Evolutionary conservation across 176 grass and related monocot species (phyloP).

Genomic region (Poa pratensis): DNA sequence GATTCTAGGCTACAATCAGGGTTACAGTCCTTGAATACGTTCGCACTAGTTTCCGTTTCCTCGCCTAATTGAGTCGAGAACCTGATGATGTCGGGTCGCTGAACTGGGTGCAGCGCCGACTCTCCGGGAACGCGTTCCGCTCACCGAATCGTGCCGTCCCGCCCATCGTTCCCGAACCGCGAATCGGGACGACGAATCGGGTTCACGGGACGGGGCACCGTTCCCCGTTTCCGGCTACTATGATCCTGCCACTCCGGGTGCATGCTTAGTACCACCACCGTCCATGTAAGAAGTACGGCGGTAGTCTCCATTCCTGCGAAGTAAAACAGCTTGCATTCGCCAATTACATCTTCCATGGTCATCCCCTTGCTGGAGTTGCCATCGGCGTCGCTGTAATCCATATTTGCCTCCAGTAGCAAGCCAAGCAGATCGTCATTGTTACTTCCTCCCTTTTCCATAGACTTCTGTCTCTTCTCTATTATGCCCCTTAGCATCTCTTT

Average conservation of each 20-base stretch:
- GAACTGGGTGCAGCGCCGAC: too few species aligned
- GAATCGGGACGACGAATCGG: too few species aligned
- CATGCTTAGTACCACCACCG: constrained; percentile 67
- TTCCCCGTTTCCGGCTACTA: too few species aligned
- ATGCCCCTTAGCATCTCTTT: constrained; percentile 51
- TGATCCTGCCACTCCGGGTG: constrained; percentile 70
- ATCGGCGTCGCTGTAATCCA: constrained; percentile 42
- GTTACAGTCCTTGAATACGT: too few species aligned
- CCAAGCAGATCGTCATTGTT: constrained; percentile 57
- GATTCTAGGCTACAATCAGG: too few species aligned
- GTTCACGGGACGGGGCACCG: too few species aligned
- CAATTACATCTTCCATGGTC: constrained; percentile 66
- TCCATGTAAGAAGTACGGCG: constrained; percentile 64
- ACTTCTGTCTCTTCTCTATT: constrained; percentile 61
- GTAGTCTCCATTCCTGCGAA: constrained; percentile 81
- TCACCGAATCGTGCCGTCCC: too few species aligned
- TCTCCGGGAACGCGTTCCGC: too few species aligned
- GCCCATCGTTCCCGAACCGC: too few species aligned
- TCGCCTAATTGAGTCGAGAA: too few species aligned
- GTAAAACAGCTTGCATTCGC: constrained; percentile 85
- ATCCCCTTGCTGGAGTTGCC: constrained; percentile 50
- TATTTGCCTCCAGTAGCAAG: constrained; percentile 68
- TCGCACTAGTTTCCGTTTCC: too few species aligned
- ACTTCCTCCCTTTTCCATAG: constrained; percentile 38
- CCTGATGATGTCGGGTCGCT: too few species aligned